A percentile compares a stretch with the other conserved stretches of the same genome.
Conservation (phyloP, 1,139 yeast genomes). For the Protomyces macrosporus region DNA sequence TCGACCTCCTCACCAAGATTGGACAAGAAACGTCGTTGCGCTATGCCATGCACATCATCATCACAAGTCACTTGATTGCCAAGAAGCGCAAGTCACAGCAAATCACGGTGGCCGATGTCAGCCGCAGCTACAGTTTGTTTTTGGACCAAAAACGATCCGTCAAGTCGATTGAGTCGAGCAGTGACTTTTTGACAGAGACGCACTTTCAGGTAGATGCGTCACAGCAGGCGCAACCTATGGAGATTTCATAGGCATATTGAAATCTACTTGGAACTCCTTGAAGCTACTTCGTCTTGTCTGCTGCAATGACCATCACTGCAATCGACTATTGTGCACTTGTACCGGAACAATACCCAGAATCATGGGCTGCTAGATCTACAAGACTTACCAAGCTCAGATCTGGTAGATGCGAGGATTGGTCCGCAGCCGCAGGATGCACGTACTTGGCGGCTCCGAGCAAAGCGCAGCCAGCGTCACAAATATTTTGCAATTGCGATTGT, state of each 20-base stretch:
- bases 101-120: constrained; percentile 78
- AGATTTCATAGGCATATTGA: neutral
- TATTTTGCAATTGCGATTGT: no score
- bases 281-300: neutral
- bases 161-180: constrained; percentile 51
- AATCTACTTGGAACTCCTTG: neutral
- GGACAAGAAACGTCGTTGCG: constrained; percentile 90
- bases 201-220: neutral
- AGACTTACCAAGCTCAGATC: no score
- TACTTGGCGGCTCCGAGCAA: no score
- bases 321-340: neutral
- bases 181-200: constrained; percentile 1
- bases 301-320: neutral
- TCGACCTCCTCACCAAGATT: constrained; percentile 83
- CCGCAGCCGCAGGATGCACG: no score
- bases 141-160: constrained; percentile 86
- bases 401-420: no score
- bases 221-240: neutral
- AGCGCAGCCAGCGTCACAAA: no score
- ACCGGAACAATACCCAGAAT: neutral
- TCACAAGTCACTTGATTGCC: constrained; percentile 82
- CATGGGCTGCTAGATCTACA: no score
- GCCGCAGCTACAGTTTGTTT: constrained; percentile 80
- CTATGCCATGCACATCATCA: constrained; percentile 83
- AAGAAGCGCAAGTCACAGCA: constrained; percentile 64